phyloP scores from a whole-genome alignment of 116 monocot genomes.

The Phalaenopsis hybrid region DNA sequence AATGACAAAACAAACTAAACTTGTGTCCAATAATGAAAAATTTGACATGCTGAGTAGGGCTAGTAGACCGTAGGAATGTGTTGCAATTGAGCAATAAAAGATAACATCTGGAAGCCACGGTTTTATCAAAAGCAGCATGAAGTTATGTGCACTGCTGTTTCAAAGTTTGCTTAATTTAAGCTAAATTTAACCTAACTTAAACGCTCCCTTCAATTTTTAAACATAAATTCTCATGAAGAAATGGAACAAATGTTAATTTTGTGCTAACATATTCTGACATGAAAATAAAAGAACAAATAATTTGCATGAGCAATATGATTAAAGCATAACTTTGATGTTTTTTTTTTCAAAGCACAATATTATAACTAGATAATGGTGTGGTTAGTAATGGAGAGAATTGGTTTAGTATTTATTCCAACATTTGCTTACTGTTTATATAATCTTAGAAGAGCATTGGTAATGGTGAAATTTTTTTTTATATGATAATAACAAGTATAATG shows the following conservation, averaged over 20 bases:
- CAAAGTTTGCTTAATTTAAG: not conserved
- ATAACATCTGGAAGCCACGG: not conserved
- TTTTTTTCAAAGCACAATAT: not conserved
- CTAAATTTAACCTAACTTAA: not conserved
- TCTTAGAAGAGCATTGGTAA: too few relatives aligned
- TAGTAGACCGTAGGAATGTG: not conserved
- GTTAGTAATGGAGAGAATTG: too few relatives aligned
- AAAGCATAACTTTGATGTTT: not conserved
- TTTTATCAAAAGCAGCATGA: constrained; percentile 1
- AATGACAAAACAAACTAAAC: not conserved
- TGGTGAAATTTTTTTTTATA: too few relatives aligned
- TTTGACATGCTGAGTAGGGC: not conserved
- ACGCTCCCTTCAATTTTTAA: not conserved
- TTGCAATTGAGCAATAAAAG: not conserved
- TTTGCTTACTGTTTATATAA: too few relatives aligned
- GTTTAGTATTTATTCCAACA: too few relatives aligned
- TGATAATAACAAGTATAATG: too few relatives aligned
- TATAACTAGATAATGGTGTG: too few relatives aligned
- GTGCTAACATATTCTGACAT: not conserved
- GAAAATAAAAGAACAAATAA: not conserved
- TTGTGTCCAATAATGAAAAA: not conserved
- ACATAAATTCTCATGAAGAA: not conserved
- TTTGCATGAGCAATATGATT: not conserved
- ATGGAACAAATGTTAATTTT: not conserved
- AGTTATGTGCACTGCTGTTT: too few relatives aligned